Evolutionary conservation across 73 alveolate genomes (phyloP).

Genomic region (Paramecium primaurelia): DNA sequence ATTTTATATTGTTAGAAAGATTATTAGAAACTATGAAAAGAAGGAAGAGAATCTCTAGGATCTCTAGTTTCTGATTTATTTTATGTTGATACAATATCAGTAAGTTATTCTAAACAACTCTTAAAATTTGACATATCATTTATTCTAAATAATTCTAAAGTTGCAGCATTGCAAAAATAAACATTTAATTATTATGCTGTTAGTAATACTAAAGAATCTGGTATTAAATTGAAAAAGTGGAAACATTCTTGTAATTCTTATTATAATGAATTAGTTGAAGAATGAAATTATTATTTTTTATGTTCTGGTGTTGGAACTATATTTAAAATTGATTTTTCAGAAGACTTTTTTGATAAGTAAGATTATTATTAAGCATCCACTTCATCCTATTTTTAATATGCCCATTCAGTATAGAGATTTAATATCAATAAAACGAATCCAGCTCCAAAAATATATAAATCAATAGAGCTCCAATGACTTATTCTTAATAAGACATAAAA

Average conservation of each 20-base stretch:
- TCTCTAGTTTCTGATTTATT: not conserved
- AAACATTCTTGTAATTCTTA: conserved; percentile 2
- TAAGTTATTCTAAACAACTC: not conserved
- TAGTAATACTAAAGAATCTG: not conserved
- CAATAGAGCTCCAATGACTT: not conserved
- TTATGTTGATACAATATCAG: not conserved
- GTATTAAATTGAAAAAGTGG: conserved; percentile 7
- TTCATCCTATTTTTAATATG: not conserved
- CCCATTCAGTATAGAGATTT: not conserved
- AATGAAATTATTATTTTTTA: not conserved
- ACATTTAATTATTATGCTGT: not conserved
- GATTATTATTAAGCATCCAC: not conserved
- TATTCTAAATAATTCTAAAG: not conserved
- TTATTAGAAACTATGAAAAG: not conserved
- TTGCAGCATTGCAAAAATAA: conserved; percentile 4
- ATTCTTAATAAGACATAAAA: not conserved
- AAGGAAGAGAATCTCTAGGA: conserved; percentile 25
- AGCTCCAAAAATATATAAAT: not conserved
- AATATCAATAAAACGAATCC: not conserved
- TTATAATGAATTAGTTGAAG: not conserved
- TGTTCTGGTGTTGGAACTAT: not conserved
- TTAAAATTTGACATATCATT: not conserved
- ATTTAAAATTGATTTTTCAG: not conserved
- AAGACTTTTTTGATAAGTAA: not conserved
- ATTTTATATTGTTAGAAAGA: not conserved